Percentiles rank a stretch among this genome's conserved stretches.
Evolutionary conservation across 495 filamentous ascomycete species (phyloP).

Genomic region (Glonium stellatum): DNA sequence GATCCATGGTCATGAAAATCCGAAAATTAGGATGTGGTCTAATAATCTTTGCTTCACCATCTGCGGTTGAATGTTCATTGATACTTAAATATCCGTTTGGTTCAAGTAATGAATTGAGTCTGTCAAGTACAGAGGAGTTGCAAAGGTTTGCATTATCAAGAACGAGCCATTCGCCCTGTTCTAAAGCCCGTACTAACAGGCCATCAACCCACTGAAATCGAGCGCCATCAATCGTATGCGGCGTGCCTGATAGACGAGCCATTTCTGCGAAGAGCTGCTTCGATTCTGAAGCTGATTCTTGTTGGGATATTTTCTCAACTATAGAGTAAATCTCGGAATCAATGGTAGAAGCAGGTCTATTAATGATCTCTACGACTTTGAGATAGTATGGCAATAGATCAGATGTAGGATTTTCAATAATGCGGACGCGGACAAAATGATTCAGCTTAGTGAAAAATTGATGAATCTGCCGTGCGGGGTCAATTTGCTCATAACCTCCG

Average conservation of each 20-base stretch:
- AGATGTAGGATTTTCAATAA: slow-evolving; percentile 34
- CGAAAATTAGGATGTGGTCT: slow-evolving; percentile 81
- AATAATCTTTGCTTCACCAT: slow-evolving; percentile 75
- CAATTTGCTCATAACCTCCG: slow-evolving; percentile 92
- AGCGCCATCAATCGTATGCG: slow-evolving; percentile 47
- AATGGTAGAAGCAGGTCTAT: background rate
- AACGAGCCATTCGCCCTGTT: slow-evolving; percentile 84
- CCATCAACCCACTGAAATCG: slow-evolving; percentile 97
- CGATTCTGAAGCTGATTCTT: background rate
- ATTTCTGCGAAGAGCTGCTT: slow-evolving; percentile 11
- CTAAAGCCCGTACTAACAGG: slow-evolving; percentile 75
- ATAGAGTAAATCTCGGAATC: background rate
- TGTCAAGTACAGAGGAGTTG: slow-evolving; percentile 86
- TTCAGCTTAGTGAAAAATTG: slow-evolving; percentile 49
- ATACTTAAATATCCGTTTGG: slow-evolving; percentile 80
- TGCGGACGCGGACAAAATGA: slow-evolving; percentile 46
- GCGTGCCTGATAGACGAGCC: background rate
- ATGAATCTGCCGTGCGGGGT: slow-evolving; percentile 62
- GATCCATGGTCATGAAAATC: slow-evolving; percentile 90
- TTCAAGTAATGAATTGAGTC: slow-evolving; percentile 90
- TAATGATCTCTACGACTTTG: slow-evolving; percentile 11
- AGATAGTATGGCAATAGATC: background rate
- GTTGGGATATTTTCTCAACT: slow-evolving; percentile 4
- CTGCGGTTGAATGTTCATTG: slow-evolving; percentile 78
- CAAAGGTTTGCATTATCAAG: slow-evolving; percentile 97